A percentile compares a stretch with the other conserved stretches of the same genome.
Evolutionary conservation across 768 basidiomycete species (phyloP).

Genomic region (Boletus bicolor): DNA sequence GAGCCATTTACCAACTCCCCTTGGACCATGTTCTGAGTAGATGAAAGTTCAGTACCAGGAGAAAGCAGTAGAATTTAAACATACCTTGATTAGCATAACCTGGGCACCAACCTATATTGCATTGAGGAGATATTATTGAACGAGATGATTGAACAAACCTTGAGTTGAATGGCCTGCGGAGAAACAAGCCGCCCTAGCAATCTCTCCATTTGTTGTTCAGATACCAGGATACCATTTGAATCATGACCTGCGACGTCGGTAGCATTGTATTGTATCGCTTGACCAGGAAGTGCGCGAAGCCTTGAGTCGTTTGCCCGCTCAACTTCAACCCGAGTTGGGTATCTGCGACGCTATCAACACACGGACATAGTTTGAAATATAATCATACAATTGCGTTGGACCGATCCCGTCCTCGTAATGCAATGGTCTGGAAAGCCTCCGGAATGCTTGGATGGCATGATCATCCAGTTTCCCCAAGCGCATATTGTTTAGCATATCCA

Average conservation of each 20-base stretch:
- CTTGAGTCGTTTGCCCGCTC: slow-evolving; percentile 60
- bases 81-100: slow-evolving; percentile 78
- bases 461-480: slow-evolving; percentile 64
- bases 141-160: slow-evolving; percentile 34
- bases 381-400: slow-evolving; percentile 73
- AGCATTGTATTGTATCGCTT: slow-evolving; percentile 40
- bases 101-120: slow-evolving; percentile 68
- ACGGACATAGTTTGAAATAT: neutral
- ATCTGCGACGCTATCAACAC: slow-evolving; percentile 39
- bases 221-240: slow-evolving; percentile 37
- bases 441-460: slow-evolving; percentile 47
- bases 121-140: slow-evolving; percentile 1
- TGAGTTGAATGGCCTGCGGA: slow-evolving; percentile 42
- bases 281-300: slow-evolving; percentile 41
- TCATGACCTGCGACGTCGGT: slow-evolving; percentile 46
- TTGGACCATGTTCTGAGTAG: slow-evolving; percentile 59
- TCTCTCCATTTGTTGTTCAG: slow-evolving; percentile 37
- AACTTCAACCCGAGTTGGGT: slow-evolving; percentile 71
- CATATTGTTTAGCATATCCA: slow-evolving; percentile 87
- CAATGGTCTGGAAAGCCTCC: slow-evolving; percentile 51
- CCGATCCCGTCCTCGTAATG: slow-evolving; percentile 68
- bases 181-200: slow-evolving; percentile 63
- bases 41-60: neutral
- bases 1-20: slow-evolving; percentile 71
- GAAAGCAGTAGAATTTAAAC: neutral